phyloP scores from a whole-genome alignment of 169 alveolate genomes.

The Fabrea salina region DNA sequence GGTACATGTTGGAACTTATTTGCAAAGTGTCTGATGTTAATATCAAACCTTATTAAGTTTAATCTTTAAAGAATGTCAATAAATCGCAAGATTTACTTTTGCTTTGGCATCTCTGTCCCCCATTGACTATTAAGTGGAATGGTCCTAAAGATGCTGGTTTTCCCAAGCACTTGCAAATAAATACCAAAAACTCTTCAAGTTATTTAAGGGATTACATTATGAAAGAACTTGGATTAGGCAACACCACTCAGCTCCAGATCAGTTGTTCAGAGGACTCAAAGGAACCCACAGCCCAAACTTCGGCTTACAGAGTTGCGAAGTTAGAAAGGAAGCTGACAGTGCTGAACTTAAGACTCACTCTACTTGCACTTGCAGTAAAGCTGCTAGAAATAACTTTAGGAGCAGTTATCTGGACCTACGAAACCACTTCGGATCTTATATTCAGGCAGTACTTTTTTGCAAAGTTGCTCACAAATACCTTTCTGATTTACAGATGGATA shows the following conservation, averaged over 20 bases:
- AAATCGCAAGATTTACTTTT: background rate
- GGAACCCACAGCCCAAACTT: background rate
- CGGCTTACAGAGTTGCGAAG: background rate
- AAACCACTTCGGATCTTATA: background rate
- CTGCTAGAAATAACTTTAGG: no score
- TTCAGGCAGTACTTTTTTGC: background rate
- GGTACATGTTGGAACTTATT: conserved; percentile 4
- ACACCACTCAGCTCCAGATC: no score
- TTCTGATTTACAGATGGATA: background rate
- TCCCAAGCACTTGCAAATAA: background rate
- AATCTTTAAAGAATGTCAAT: background rate
- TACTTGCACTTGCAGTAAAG: background rate
- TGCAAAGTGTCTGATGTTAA: conserved; percentile 11
- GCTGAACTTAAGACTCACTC: background rate
- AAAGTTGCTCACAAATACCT: background rate
- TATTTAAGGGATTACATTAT: background rate
- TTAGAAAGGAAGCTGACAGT: background rate
- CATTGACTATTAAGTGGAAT: background rate
- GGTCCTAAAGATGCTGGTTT: background rate
- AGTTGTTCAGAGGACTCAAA: no score
- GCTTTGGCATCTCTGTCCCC: background rate
- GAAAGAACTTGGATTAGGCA: no score
- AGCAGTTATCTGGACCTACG: no score
- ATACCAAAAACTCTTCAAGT: background rate
- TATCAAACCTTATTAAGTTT: background rate